A percentile compares a stretch with the other conserved stretches of the same genome.
phyloP scores from a whole-genome alignment of 257 asterid genomes.

The Primulina eburnea region DNA sequence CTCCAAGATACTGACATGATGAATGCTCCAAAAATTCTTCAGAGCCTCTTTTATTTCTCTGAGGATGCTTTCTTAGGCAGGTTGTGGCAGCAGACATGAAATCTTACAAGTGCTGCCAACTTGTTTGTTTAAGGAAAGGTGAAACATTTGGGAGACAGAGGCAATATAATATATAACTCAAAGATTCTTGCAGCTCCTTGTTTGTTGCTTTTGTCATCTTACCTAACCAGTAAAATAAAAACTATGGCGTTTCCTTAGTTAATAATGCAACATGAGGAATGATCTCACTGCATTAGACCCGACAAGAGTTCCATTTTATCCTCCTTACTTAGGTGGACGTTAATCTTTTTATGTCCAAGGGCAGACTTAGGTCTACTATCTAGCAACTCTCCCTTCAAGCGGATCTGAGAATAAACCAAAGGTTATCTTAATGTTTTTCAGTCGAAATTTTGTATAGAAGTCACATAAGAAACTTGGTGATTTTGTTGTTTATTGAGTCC shows the following conservation, averaged over 20 bases:
- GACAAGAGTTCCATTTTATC: constrained; percentile 30
- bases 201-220: constrained; percentile 34
- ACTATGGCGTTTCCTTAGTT: constrained; percentile 21
- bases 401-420: no score
- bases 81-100: constrained; percentile 49
- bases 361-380: background rate
- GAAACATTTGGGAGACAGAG: constrained; percentile 74
- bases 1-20: constrained; percentile 54
- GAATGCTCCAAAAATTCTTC: constrained; percentile 14
- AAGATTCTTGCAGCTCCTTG: constrained; percentile 32
- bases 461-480: no score
- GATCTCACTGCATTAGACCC: constrained; percentile 37
- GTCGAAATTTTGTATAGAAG: no score
- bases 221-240: constrained; percentile 23
- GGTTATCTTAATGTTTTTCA: no score
- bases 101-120: constrained; percentile 54
- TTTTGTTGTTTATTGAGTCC: no score
- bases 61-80: constrained; percentile 37
- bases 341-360: background rate
- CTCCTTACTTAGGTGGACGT: background rate
- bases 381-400: background rate
- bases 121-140: constrained; percentile 65
- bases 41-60: constrained; percentile 29
- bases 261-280: constrained; percentile 26
- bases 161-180: constrained; percentile 36